These are phyloP conservation scores for Neurospora sp. DNA, from an alignment of 495 filamentous ascomycete species.

Conservation along the genomic window DNA sequence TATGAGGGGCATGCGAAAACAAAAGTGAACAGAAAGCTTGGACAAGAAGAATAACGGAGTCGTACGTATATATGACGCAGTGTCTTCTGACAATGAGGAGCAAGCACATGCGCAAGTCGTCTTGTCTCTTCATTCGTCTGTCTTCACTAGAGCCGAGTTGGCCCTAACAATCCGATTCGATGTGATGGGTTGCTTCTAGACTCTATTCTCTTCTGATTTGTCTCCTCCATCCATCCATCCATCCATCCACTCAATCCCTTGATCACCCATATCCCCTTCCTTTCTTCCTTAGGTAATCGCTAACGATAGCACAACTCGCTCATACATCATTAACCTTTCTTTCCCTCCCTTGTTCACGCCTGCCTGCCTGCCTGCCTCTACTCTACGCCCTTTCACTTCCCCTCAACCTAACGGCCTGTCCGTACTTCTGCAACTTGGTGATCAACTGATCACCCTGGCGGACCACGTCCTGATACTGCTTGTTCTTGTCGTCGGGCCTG, in stretches of 20 bases:
- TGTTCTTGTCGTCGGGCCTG: constrained; percentile 95
- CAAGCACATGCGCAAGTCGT: too few relatives aligned
- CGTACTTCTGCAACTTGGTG: constrained; percentile 98
- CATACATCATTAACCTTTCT: constrained; percentile 1
- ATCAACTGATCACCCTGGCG: constrained; percentile 95
- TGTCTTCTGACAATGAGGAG: neutral
- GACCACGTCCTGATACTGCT: constrained; percentile 94
- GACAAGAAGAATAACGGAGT: neutral
- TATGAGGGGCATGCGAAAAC: neutral
- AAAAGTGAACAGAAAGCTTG: neutral
- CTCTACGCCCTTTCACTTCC: constrained; percentile 70
- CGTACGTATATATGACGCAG: neutral
- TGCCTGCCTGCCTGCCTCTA: too few relatives aligned
- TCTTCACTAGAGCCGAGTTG: neutral
- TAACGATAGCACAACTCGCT: constrained; percentile 8
- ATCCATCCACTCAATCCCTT: neutral
- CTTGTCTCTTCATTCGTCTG: too few relatives aligned
- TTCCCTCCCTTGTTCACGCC: neutral
- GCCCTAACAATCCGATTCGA: neutral
- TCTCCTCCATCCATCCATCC: neutral
- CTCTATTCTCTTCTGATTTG: neutral
- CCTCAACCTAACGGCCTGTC: constrained; percentile 85
- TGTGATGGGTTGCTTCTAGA: neutral
- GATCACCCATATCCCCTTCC: neutral
- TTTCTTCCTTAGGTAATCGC: neutral